These are phyloP conservation scores for Saccharomycopsis babjevae DNA, from an alignment of 805 yeast species.

Conservation along the genomic window DNA sequence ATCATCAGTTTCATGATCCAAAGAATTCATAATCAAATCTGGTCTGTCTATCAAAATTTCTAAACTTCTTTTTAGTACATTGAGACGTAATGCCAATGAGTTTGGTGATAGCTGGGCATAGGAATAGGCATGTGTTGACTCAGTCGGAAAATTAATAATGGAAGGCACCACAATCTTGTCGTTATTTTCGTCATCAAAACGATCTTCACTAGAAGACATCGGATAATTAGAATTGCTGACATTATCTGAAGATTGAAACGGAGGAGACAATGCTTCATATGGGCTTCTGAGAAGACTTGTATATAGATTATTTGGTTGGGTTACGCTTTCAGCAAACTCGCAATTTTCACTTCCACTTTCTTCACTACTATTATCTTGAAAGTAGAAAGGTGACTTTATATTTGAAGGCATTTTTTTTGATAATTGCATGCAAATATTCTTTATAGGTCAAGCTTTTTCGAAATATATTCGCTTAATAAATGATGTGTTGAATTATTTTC, in stretches of 20 bases:
- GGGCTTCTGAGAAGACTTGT: not conserved
- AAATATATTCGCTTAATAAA: no score
- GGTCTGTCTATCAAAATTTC: conserved; percentile 66
- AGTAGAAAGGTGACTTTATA: conserved; percentile 1
- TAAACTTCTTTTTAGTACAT: conserved; percentile 64
- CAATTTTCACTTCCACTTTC: not conserved
- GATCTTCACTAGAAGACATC: not conserved
- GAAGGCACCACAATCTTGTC: not conserved
- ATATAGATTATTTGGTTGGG: not conserved
- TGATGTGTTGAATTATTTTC: no score
- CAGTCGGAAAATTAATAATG: conserved; percentile 57
- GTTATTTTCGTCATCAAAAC: conserved; percentile 15
- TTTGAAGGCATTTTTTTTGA: not conserved
- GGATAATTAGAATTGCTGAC: not conserved
- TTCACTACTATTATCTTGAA: conserved; percentile 7
- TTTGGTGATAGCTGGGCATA: conserved; percentile 77
- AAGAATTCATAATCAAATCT: conserved; percentile 26
- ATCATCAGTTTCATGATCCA: conserved; percentile 3
- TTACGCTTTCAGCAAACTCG: not conserved
- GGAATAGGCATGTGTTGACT: conserved; percentile 76
- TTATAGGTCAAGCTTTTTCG: no score
- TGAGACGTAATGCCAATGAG: conserved; percentile 63
- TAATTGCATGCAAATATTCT: no score
- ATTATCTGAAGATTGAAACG: not conserved
- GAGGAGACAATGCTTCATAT: not conserved